These are phyloP conservation scores for Scedosporium boydii DNA, from an alignment of 2,329 filamentous ascomycete species.

Conservation along the genomic window DNA sequence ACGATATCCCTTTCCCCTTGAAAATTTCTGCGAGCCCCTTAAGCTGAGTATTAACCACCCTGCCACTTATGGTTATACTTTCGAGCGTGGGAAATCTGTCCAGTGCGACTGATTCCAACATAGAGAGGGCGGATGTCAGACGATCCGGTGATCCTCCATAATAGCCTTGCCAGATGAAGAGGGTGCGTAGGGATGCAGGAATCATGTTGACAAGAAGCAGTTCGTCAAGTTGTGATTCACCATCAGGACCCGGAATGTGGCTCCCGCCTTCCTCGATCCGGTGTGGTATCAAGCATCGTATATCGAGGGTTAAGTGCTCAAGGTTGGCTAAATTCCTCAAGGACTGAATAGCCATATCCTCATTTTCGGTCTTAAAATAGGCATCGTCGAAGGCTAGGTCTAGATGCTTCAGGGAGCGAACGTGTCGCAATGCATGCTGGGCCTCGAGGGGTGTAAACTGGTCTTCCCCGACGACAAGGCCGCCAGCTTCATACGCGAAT, in stretches of 20 bases:
- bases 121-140: neutral
- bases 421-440: neutral
- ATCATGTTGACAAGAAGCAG: neutral
- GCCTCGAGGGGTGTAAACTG: constrained; percentile 2
- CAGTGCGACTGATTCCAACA: neutral
- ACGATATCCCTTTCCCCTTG: neutral
- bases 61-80: neutral
- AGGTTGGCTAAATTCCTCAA: neutral
- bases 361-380: neutral
- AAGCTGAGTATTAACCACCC: neutral
- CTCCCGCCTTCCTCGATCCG: neutral
- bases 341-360: neutral
- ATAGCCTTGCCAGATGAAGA: neutral
- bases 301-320: neutral
- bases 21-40: neutral
- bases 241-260: neutral
- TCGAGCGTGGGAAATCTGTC: neutral
- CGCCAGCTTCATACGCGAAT: neutral
- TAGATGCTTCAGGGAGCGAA: neutral
- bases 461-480: neutral
- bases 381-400: neutral
- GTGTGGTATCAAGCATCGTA: neutral
- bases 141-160: neutral
- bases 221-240: neutral
- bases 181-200: neutral